Percentiles rank a stretch among this genome's conserved stretches.
These are phyloP conservation scores for Botryobasidium botryosum DNA, from an alignment of 768 basidiomycete species.

Conservation along the genomic window DNA sequence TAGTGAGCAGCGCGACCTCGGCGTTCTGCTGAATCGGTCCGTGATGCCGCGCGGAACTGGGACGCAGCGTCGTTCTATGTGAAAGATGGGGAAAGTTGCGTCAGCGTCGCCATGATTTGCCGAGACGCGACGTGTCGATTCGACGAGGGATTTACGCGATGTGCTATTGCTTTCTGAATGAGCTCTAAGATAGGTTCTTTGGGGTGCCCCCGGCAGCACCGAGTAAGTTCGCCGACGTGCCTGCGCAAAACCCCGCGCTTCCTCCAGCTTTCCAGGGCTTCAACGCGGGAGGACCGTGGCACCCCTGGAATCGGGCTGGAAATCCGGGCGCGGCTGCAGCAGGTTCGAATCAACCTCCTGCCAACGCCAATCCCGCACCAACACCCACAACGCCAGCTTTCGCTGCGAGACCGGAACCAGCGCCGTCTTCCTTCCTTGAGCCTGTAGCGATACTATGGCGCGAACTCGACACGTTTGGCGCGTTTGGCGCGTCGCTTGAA, in stretches of 20 bases:
- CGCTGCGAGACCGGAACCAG: slow-evolving; percentile 11
- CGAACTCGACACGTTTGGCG: no score
- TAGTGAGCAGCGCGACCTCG: slow-evolving; percentile 2
- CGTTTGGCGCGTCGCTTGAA: no score
- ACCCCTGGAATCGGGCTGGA: slow-evolving; percentile 13
- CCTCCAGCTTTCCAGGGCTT: slow-evolving; percentile 14
- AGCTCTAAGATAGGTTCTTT: slow-evolving; percentile 4
- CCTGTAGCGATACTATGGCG: no score
- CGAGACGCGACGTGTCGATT: neutral
- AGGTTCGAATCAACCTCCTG: slow-evolving; percentile 4
- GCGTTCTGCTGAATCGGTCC: slow-evolving; percentile 7
- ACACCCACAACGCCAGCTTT: slow-evolving; percentile 17
- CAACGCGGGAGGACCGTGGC: slow-evolving; percentile 13
- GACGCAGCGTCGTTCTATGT: slow-evolving; percentile 6
- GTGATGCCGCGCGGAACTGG: slow-evolving; percentile 4
- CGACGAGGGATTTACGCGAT: slow-evolving; percentile 8
- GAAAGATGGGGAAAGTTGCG: neutral
- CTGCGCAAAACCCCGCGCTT: no score
- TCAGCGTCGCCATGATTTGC: neutral
- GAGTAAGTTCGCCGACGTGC: no score
- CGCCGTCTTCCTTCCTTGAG: no score
- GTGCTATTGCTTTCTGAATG: slow-evolving; percentile 7
- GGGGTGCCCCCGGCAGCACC: no score
- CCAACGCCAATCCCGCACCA: slow-evolving; percentile 7
- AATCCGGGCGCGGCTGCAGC: slow-evolving; percentile 15